These are phyloP conservation scores for Theobroma grandiflorum DNA, from an alignment of 441 rosid genomes.

Conservation along the genomic window DNA sequence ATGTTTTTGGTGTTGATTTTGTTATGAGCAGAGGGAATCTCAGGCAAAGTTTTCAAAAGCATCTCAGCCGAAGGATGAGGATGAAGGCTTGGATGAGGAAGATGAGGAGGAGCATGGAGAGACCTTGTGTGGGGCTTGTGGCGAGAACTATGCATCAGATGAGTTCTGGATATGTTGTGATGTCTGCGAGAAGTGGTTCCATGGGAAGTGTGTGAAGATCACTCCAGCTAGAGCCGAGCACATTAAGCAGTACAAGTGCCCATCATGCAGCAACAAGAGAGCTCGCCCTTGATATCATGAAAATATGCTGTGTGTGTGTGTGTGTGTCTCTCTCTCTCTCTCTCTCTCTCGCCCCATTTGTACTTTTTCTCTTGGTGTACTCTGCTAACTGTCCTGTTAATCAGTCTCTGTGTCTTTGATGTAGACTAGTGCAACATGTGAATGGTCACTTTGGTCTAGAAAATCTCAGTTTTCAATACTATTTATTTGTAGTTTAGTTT, in stretches of 20 bases:
- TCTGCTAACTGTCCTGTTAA: conserved; percentile 3
- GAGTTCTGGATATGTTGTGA: conserved; percentile 85
- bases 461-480: conserved; percentile 22
- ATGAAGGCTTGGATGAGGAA: conserved; percentile 66
- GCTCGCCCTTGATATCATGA: conserved; percentile 52
- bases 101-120: conserved; percentile 82
- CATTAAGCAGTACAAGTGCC: conserved; percentile 89
- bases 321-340: not conserved
- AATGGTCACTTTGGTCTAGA: conserved; percentile 24
- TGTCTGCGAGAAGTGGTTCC: conserved; percentile 77
- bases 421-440: conserved; percentile 37
- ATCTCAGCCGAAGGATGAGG: conserved; percentile 51
- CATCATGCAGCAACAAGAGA: conserved; percentile 88
- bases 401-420: conserved; percentile 28
- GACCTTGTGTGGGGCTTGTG: conserved; percentile 76
- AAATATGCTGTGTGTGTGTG: no score
- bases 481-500: conserved; percentile 11
- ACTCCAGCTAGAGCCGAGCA: conserved; percentile 95
- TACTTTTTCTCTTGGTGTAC: not conserved
- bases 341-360: not conserved
- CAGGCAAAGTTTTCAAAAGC: conserved; percentile 54
- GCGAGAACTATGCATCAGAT: conserved; percentile 65
- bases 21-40: conserved; percentile 32
- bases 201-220: conserved; percentile 85
- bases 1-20: not conserved